These are phyloP conservation scores for Polytrichum formosum DNA, from an alignment of 225 moss, liverwort and hornwort species.

Conservation along the genomic window DNA sequence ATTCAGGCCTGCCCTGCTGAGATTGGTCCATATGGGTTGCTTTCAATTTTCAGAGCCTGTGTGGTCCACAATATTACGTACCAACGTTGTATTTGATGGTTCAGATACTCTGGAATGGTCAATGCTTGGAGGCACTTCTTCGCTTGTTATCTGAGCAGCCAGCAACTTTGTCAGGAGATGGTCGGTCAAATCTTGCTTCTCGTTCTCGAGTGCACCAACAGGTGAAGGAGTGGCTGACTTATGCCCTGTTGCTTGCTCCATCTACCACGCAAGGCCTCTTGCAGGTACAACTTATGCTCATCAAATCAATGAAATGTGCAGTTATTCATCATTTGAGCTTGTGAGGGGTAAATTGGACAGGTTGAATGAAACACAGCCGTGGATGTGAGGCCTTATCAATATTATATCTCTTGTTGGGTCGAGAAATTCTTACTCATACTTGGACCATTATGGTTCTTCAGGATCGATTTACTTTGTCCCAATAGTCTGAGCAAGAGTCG, in stretches of 20 bases:
- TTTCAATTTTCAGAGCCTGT: not conserved
- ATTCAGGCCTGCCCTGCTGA: not conserved
- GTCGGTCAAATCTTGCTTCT: conserved; percentile 30
- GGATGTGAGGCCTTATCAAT: no score
- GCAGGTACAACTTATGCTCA: conserved; percentile 42
- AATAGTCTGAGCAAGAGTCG: no score
- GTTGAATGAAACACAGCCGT: no score
- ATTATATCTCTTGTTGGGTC: no score
- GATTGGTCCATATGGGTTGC: no score
- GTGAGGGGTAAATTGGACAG: no score
- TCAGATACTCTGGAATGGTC: conserved; percentile 81
- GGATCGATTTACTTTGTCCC: no score
- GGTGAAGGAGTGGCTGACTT: conserved; percentile 74
- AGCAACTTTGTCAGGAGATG: conserved; percentile 39
- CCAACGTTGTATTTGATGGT: not conserved
- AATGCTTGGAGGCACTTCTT: conserved; percentile 65
- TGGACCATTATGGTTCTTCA: no score
- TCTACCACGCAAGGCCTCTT: conserved; percentile 87
- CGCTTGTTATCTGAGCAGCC: conserved; percentile 56
- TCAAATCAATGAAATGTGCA: not conserved
- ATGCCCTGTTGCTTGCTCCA: conserved; percentile 63
- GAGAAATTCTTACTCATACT: no score
- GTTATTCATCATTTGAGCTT: no score
- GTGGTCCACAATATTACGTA: not conserved
- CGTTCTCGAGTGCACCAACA: conserved; percentile 47